Evolutionary conservation across 2,329 filamentous ascomycete species (phyloP).

Genomic region (Ceratocystis colombiana): DNA sequence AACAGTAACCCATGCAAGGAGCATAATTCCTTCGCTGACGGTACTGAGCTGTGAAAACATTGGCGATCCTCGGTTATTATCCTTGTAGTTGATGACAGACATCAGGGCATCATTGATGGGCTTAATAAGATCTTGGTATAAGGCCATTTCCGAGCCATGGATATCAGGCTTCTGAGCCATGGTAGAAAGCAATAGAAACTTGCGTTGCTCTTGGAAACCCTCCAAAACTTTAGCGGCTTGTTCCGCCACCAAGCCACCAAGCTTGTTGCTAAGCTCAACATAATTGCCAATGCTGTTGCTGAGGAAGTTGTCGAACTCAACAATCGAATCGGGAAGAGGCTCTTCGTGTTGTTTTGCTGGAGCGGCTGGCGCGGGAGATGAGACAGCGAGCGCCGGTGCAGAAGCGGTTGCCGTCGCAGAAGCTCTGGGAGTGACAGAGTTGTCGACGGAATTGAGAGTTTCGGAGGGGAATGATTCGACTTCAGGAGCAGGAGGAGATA

Average conservation of each 20-base stretch:
- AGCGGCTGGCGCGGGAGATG: slow-evolving; percentile 35
- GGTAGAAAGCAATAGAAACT: slow-evolving; percentile 76
- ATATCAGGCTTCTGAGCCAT: slow-evolving; percentile 87
- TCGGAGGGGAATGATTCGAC: slow-evolving; percentile 29
- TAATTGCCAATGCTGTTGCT: slow-evolving; percentile 64
- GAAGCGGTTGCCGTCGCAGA: slow-evolving; percentile 25
- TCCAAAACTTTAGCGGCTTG: slow-evolving; percentile 53
- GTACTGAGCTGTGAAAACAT: slow-evolving; percentile 75
- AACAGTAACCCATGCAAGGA: slow-evolving; percentile 81
- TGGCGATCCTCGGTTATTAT: slow-evolving; percentile 64
- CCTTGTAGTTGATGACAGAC: slow-evolving; percentile 68
- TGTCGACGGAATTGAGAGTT: neutral
- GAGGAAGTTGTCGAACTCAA: slow-evolving; percentile 78
- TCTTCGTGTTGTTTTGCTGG: slow-evolving; percentile 39
- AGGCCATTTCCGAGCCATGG: slow-evolving; percentile 46
- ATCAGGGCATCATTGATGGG: slow-evolving; percentile 77
- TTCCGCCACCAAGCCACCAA: slow-evolving; percentile 68
- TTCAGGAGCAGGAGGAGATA: slow-evolving; percentile 41
- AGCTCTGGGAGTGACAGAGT: slow-evolving; percentile 3
- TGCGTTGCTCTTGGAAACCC: slow-evolving; percentile 75
- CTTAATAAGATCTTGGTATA: slow-evolving; percentile 68
- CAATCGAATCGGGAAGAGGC: slow-evolving; percentile 62
- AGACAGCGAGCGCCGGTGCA: slow-evolving; percentile 24
- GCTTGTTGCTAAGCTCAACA: slow-evolving; percentile 62
- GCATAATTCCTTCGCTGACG: slow-evolving; percentile 80